Evolutionary conservation across 345 rosid species (phyloP), one percentile per base, ranked within the genome.

Genomic region (Microthlaspi erraticum): DNA sequence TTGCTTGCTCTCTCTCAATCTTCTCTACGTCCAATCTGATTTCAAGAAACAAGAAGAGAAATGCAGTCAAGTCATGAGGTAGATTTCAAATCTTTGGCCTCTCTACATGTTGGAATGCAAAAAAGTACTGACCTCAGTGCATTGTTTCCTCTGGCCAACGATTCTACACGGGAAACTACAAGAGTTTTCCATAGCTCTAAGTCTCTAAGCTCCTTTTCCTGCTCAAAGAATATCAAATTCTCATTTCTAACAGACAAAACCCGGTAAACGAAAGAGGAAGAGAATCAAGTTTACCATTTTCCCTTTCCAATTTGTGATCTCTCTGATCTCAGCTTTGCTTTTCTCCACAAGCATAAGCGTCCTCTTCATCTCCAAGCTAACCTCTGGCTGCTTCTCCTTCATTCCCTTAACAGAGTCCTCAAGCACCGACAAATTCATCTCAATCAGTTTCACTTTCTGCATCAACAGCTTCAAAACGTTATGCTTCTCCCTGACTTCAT

Each of bases 361-460:
- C 58, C 71, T 78, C 0, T 83, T 80, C 53, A 87, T 62, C 80
- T 87, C 96, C 46, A 81, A 78, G 65, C 87, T 77, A 61, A 84
- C 75, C 60, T 85, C 90, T 0, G 92, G 87, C 78, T 82, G 87
- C 76, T 83, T 78, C 36, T 70, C 64, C 52, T 84, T 86, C 80
- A 84, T 59, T 77, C 79, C 87, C 74, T 86, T 89, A 49, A 89
- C 83, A 75, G 83, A 86, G 62, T 86, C 98, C 78, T 87, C 94
- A 49, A 93, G 76, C 53, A 81, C 78, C 3, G 91, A 83, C 64
- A 93, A 83, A 73, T 83, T 89, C 81, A 78, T 56, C 82, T 91
- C 96, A 33, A 93, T 88, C 37, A 89, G 76, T 77, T 82, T 85
- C 73, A 89, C 91, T 67, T 89, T 93, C 79, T 89, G 96, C 96